These are phyloP conservation scores for Apiospora aurea DNA, from an alignment of 2,329 filamentous ascomycete species.

Conservation along the genomic window DNA sequence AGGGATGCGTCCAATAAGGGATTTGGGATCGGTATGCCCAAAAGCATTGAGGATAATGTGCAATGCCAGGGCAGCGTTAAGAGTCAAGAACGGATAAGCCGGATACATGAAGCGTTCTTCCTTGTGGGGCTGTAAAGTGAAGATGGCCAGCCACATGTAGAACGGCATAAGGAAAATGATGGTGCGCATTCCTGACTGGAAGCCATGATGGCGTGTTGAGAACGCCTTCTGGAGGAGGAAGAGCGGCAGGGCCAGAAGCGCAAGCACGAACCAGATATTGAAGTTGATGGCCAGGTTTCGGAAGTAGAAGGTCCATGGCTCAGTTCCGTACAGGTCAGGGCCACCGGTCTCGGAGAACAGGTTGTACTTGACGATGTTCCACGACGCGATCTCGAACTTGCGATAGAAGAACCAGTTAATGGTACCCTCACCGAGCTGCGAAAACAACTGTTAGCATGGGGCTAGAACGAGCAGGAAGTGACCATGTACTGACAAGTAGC, in stretches of 20 bases:
- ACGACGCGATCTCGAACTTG: slow-evolving; percentile 77
- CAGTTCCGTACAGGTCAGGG: slow-evolving; percentile 92
- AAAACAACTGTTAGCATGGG: not conserved
- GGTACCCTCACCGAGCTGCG: slow-evolving; percentile 69
- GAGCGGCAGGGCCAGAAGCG: slow-evolving; percentile 76
- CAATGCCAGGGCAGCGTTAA: slow-evolving; percentile 86
- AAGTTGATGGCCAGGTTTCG: slow-evolving; percentile 93
- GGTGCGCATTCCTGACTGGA: slow-evolving; percentile 75
- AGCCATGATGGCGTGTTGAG: slow-evolving; percentile 65
- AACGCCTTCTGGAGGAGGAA: slow-evolving; percentile 76
- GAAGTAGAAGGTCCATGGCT: slow-evolving; percentile 97
- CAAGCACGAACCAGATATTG: slow-evolving; percentile 90
- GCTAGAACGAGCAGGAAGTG: not conserved
- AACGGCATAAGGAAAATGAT: slow-evolving; percentile 84
- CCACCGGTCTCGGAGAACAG: slow-evolving; percentile 84
- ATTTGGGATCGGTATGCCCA: slow-evolving; percentile 72
- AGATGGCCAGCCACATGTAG: slow-evolving; percentile 93
- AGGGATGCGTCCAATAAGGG: slow-evolving; percentile 74
- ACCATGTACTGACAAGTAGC: slow-evolving; percentile 66
- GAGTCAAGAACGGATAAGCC: slow-evolving; percentile 85
- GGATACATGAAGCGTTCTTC: slow-evolving; percentile 99
- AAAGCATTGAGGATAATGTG: slow-evolving; percentile 81
- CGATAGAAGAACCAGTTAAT: slow-evolving; percentile 88
- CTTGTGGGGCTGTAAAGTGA: slow-evolving; percentile 93
- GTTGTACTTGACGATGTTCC: slow-evolving; percentile 97